Evolutionary conservation across 2,329 filamentous ascomycete species (phyloP).

Genomic region (Macrophomina phaseolina): DNA sequence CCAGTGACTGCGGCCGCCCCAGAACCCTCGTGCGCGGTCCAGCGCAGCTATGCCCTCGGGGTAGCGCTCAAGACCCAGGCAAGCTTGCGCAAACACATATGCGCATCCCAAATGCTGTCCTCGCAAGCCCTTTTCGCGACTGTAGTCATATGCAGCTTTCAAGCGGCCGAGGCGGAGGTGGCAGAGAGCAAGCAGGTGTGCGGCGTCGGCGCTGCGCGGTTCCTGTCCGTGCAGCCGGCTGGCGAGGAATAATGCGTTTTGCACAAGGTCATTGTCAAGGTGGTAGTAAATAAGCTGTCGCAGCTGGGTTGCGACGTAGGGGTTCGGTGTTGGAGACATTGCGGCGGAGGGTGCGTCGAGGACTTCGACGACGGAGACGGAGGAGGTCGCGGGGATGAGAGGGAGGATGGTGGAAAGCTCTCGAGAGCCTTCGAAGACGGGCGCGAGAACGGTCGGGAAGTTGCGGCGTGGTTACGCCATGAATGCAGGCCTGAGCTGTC

Average conservation of each 20-base stretch:
- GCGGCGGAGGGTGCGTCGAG: slow-evolving; percentile 11
- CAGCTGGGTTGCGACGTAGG: slow-evolving; percentile 64
- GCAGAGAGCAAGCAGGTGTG: slow-evolving; percentile 83
- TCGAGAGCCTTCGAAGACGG: slow-evolving; percentile 6
- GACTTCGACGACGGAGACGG: not conserved
- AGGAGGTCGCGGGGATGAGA: slow-evolving; percentile 3
- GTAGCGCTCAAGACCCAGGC: slow-evolving; percentile 76
- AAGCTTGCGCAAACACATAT: slow-evolving; percentile 91
- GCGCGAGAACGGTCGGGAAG: slow-evolving; percentile 12
- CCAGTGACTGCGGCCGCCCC: slow-evolving; percentile 76
- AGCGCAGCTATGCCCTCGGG: slow-evolving; percentile 82
- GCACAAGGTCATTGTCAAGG: slow-evolving; percentile 86
- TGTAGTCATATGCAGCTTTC: slow-evolving; percentile 84
- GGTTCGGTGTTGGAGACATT: slow-evolving; percentile 60
- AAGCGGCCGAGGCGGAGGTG: slow-evolving; percentile 82
- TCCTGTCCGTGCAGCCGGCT: slow-evolving; percentile 86
- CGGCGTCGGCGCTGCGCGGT: slow-evolving; percentile 76
- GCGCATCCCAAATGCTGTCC: slow-evolving; percentile 83
- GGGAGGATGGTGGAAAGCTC: slow-evolving; percentile 2
- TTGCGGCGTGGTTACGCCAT: slow-evolving; percentile 19
- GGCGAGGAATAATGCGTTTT: slow-evolving; percentile 93
- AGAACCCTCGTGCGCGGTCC: slow-evolving; percentile 79
- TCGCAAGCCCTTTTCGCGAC: slow-evolving; percentile 71
- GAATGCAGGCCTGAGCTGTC: slow-evolving; percentile 22
- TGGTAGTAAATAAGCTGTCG: slow-evolving; percentile 72